A percentile compares a stretch with the other conserved stretches of the same genome.
These are phyloP conservation scores for Pseudocohnilembus persalinus DNA, from an alignment of 169 alveolate genomes.

Conservation along the genomic window DNA sequence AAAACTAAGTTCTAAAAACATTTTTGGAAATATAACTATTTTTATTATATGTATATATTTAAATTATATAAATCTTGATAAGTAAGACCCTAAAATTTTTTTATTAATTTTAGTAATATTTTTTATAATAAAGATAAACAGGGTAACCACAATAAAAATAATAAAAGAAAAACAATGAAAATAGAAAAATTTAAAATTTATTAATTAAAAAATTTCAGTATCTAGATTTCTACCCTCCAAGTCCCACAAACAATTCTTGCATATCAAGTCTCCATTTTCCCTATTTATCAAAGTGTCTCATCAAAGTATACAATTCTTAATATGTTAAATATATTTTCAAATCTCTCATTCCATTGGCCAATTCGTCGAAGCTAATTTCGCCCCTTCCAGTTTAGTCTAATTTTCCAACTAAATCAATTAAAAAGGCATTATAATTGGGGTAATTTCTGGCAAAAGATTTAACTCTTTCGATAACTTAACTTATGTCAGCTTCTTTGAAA, in stretches of 20 bases:
- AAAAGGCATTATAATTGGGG: slow-evolving; percentile 57
- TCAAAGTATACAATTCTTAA: slow-evolving; percentile 69
- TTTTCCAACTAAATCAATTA: slow-evolving; percentile 51
- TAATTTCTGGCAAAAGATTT: slow-evolving; percentile 53
- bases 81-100: too few species aligned
- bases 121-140: neutral
- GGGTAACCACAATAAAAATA: too few species aligned
- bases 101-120: too few species aligned
- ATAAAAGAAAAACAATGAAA: neutral
- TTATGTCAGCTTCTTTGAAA: slow-evolving; percentile 73
- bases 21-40: too few species aligned
- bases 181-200: too few species aligned
- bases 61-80: neutral
- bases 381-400: slow-evolving; percentile 70
- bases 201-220: neutral
- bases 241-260: slow-evolving; percentile 31
- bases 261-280: slow-evolving; percentile 42
- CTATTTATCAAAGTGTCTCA: slow-evolving; percentile 63
- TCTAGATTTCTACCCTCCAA: slow-evolving; percentile 29
- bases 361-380: slow-evolving; percentile 63
- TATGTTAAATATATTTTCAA: slow-evolving; percentile 57
- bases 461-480: slow-evolving; percentile 58
- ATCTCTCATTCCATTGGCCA: slow-evolving; percentile 58
- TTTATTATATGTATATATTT: neutral
- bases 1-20: too few species aligned